Evolutionary conservation across 805 yeast genomes (phyloP).

Genomic region (Ogataea paraovalis): DNA sequence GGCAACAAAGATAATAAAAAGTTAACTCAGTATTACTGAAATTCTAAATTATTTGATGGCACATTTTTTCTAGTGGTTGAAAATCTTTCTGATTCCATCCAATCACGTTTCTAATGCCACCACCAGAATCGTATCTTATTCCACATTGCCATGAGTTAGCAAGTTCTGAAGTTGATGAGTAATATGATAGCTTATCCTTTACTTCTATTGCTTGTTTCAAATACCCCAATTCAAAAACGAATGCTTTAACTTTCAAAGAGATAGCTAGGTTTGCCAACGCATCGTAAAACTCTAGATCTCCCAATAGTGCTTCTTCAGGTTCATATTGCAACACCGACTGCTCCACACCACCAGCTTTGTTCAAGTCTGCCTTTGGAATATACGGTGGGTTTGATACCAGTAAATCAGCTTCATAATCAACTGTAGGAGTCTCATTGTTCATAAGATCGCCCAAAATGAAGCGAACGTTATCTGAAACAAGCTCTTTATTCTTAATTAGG

Average conservation of each 20-base stretch:
- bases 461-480: slow-evolving; percentile 1
- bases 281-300: slow-evolving; percentile 66
- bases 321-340: slow-evolving; percentile 68
- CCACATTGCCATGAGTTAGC: slow-evolving; percentile 40
- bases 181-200: slow-evolving; percentile 4
- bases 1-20: too few species aligned
- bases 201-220: slow-evolving; percentile 44
- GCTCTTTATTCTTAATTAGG: slow-evolving; percentile 12
- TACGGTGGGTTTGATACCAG: slow-evolving; percentile 92
- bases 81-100: slow-evolving; percentile 45
- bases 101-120: slow-evolving; percentile 53
- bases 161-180: neutral
- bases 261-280: slow-evolving; percentile 45
- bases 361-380: slow-evolving; percentile 48
- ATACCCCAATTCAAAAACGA: slow-evolving; percentile 78
- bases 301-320: slow-evolving; percentile 76
- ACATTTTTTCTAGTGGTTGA: slow-evolving; percentile 10
- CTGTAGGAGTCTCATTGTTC: slow-evolving; percentile 2
- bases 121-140: slow-evolving; percentile 45
- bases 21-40: too few species aligned
- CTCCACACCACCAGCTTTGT: slow-evolving; percentile 42
- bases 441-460: slow-evolving; percentile 24
- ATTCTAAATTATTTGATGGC: slow-evolving; percentile 10
- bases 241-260: slow-evolving; percentile 43
- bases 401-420: slow-evolving; percentile 37